phyloP scores from a whole-genome alignment of 768 basidiomycete genomes.

The Naganishia vishniacii region DNA sequence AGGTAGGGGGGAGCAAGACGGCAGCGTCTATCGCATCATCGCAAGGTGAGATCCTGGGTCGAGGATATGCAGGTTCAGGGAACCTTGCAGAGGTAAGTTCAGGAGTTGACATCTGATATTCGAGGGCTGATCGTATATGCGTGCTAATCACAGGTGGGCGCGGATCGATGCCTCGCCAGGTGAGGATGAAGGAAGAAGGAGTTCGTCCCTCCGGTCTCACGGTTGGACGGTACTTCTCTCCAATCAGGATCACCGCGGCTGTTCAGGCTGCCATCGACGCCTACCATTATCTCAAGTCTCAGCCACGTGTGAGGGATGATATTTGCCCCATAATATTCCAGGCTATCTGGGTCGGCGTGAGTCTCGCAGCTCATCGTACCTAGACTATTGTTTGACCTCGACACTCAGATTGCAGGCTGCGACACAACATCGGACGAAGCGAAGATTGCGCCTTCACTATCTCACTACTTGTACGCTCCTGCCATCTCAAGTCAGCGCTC shows the following conservation, averaged over 20 bases:
- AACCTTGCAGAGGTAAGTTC: conserved; percentile 75
- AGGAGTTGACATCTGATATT: conserved; percentile 32
- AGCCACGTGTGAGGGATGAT: neutral
- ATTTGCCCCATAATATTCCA: conserved; percentile 49
- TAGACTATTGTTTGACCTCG: neutral
- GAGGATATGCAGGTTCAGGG: conserved; percentile 69
- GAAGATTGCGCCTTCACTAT: conserved; percentile 52
- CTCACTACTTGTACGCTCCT: conserved; percentile 17
- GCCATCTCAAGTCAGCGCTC: too few species aligned
- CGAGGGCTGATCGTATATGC: neutral
- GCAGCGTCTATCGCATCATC: conserved; percentile 63
- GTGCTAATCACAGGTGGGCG: neutral
- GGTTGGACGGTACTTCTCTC: too few species aligned
- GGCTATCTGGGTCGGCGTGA: conserved; percentile 75
- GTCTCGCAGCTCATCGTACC: neutral
- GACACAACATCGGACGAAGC: conserved; percentile 65
- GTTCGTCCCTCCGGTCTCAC: too few species aligned
- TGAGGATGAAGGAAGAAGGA: neutral
- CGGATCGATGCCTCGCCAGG: conserved; percentile 1
- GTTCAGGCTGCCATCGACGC: neutral
- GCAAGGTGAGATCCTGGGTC: conserved; percentile 60
- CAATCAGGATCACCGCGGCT: neutral
- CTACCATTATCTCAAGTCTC: too few species aligned
- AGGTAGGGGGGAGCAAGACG: conserved; percentile 74
- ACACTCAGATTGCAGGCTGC: conserved; percentile 55